phyloP scores from a whole-genome alignment of 805 yeast species.

The Grigorovia jiainica region DNA sequence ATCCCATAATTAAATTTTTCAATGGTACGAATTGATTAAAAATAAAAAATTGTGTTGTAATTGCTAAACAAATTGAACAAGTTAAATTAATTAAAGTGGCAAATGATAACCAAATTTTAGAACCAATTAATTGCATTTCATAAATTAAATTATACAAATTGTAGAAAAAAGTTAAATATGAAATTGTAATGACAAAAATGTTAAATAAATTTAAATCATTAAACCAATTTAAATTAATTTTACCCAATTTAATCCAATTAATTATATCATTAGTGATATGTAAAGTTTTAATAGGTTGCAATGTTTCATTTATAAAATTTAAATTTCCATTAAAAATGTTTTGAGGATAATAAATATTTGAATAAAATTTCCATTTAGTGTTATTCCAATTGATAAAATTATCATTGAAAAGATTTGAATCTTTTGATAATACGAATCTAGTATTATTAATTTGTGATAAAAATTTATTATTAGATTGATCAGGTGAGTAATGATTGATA shows the following conservation, averaged over 20 bases:
- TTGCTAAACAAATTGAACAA: slow-evolving; percentile 76
- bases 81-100: slow-evolving; percentile 70
- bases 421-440: slow-evolving; percentile 18
- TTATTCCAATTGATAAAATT: slow-evolving; percentile 31
- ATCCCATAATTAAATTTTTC: slow-evolving; percentile 73
- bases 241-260: slow-evolving; percentile 2
- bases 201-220: slow-evolving; percentile 80
- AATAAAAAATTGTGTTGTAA: slow-evolving; percentile 48
- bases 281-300: slow-evolving; percentile 17
- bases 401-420: slow-evolving; percentile 12
- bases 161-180: slow-evolving; percentile 82
- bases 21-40: slow-evolving; percentile 57
- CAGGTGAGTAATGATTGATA: slow-evolving; percentile 8
- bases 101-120: slow-evolving; percentile 79
- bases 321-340: background rate
- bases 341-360: background rate
- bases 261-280: background rate
- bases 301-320: slow-evolving; percentile 8
- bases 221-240: slow-evolving; percentile 34
- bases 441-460: slow-evolving; percentile 16
- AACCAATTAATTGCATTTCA: slow-evolving; percentile 56
- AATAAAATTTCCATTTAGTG: slow-evolving; percentile 44
- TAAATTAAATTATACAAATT: slow-evolving; percentile 65
- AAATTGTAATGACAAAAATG: slow-evolving; percentile 64
- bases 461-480: slow-evolving; percentile 26